A percentile compares a stretch with the other conserved stretches of the same genome.
Evolutionary conservation across 805 yeast genomes (phyloP).

Genomic region (Yarrowia phangngaensis): DNA sequence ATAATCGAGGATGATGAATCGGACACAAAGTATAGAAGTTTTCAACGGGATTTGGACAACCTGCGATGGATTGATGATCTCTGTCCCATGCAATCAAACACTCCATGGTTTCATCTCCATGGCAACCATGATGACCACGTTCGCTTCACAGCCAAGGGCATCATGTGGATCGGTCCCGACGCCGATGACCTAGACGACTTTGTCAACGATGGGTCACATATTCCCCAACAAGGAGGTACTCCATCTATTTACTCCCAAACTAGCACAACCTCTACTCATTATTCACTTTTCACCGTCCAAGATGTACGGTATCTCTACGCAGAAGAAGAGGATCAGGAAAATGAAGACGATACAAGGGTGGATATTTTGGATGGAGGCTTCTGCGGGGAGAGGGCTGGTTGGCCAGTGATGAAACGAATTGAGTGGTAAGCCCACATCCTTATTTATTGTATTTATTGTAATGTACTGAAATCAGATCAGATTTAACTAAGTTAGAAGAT

Average conservation of each 20-base stretch:
- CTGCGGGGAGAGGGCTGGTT: conserved; percentile 22
- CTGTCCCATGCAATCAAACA: neutral
- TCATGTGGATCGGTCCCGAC: conserved; percentile 26
- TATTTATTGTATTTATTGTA: conserved; percentile 9
- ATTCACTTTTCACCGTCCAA: conserved; percentile 15
- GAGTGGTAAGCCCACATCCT: conserved; percentile 5
- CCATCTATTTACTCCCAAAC: conserved; percentile 11
- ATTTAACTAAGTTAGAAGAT: no score
- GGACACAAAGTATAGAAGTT: conserved; percentile 5
- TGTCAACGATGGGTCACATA: neutral
- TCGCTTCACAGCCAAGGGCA: conserved; percentile 22
- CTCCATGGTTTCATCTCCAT: neutral
- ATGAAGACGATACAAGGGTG: conserved; percentile 2
- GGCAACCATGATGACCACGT: conserved; percentile 12
- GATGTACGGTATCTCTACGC: conserved; percentile 20
- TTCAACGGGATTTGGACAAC: conserved; percentile 13
- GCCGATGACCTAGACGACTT: neutral
- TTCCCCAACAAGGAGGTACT: neutral
- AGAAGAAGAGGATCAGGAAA: conserved; percentile 9
- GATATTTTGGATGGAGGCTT: conserved; percentile 15
- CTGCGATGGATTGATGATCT: conserved; percentile 4
- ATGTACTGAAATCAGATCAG: no score
- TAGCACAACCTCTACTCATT: conserved; percentile 7
- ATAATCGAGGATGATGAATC: conserved; percentile 3
- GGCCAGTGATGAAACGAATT: conserved; percentile 22